These are phyloP conservation scores for Pontederia crassipes DNA, from an alignment of 176 grass and related monocot species.

Conservation along the genomic window DNA sequence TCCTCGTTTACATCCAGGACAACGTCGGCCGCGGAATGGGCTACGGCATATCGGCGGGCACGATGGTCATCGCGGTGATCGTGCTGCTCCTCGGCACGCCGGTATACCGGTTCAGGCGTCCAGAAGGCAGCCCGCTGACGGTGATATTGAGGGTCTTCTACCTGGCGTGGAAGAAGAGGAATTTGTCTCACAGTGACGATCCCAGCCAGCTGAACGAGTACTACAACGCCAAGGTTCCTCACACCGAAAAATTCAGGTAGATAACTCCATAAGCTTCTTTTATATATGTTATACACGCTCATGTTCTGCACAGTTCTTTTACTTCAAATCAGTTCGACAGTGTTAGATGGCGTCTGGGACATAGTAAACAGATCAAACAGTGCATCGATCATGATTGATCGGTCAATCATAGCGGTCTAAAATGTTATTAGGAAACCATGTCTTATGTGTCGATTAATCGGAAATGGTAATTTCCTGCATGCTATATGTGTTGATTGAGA, in stretches of 20 bases:
- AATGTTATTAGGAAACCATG: too few species aligned
- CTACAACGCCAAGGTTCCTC: constrained; percentile 23
- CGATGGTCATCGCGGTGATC: constrained; percentile 23
- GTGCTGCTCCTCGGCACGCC: constrained; percentile 21
- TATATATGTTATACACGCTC: background rate
- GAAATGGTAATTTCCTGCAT: too few species aligned
- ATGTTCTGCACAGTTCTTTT: background rate
- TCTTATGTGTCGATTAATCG: too few species aligned
- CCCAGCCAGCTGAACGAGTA: constrained; percentile 28
- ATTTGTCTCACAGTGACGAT: constrained; percentile 11
- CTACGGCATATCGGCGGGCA: constrained; percentile 25
- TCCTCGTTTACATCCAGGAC: constrained; percentile 31
- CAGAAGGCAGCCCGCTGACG: constrained; percentile 38
- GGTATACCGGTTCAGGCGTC: constrained; percentile 24
- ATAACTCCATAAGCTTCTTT: background rate
- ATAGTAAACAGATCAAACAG: too few species aligned
- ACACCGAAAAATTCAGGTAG: constrained; percentile 32
- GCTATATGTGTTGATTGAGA: too few species aligned
- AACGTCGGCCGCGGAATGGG: constrained; percentile 27
- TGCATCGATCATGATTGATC: too few species aligned
- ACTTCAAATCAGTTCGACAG: background rate
- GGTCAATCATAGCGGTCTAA: too few species aligned
- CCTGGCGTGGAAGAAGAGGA: constrained; percentile 31
- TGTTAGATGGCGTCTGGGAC: background rate
- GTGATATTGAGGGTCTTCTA: constrained; percentile 29